Conservation (phyloP, 2,329 filamentous ascomycete species). For the Claviceps maximensis region DNA sequence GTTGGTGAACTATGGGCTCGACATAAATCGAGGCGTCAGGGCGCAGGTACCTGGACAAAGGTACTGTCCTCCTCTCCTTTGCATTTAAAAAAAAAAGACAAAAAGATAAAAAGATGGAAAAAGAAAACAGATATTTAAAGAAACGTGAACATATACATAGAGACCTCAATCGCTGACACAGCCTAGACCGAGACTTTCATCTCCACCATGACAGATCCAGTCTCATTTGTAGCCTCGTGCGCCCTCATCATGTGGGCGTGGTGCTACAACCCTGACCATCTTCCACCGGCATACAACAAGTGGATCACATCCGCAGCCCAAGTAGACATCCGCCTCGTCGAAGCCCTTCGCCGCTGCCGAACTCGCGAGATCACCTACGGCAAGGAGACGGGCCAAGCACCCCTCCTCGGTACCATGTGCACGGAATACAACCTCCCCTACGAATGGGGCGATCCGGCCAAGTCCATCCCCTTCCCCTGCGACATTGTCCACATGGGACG, state of each 20-base stretch:
- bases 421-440: slow-evolving; percentile 53
- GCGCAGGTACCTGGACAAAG: slow-evolving; percentile 32
- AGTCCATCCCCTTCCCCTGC: slow-evolving; percentile 62
- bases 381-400: slow-evolving; percentile 55
- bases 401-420: slow-evolving; percentile 59
- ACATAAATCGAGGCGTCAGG: slow-evolving; percentile 29
- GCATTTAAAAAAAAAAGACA: too few species aligned
- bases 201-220: slow-evolving; percentile 41
- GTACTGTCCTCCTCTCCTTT: slow-evolving; percentile 15
- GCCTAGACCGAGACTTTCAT: slow-evolving; percentile 20
- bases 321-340: slow-evolving; percentile 60
- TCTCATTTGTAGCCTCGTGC: slow-evolving; percentile 58
- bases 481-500: slow-evolving; percentile 72
- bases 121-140: background rate
- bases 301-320: slow-evolving; percentile 72
- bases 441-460: slow-evolving; percentile 59
- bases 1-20: slow-evolving; percentile 52
- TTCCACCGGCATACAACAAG: slow-evolving; percentile 62
- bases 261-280: slow-evolving; percentile 60
- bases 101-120: too few species aligned
- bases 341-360: slow-evolving; percentile 56
- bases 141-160: background rate
- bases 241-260: slow-evolving; percentile 80
- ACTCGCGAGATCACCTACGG: slow-evolving; percentile 56
- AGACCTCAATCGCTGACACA: background rate